These are phyloP conservation scores for Trichoderma pleuroti DNA, from an alignment of 2,329 filamentous ascomycete genomes.

Conservation along the genomic window DNA sequence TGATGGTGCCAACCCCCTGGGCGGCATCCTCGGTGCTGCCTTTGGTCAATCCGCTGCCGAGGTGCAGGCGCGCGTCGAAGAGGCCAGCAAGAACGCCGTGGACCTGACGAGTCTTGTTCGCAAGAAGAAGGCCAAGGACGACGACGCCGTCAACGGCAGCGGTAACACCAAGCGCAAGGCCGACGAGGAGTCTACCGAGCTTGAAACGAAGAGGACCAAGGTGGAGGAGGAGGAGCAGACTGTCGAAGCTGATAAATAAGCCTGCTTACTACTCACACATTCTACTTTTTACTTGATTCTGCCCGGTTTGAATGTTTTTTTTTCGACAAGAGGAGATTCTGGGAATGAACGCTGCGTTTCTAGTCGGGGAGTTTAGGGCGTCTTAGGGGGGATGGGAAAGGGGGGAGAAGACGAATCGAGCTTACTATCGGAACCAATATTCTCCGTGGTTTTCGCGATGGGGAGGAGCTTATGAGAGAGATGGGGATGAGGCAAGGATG, in stretches of 20 bases:
- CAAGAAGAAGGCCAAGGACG: constrained; percentile 58
- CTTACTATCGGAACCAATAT: neutral
- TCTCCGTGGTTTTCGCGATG: neutral
- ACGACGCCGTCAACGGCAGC: constrained; percentile 14
- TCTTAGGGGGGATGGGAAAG: neutral
- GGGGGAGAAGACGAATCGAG: neutral
- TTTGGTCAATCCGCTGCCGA: constrained; percentile 60
- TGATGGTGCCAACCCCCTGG: constrained; percentile 41
- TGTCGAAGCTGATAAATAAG: constrained; percentile 4
- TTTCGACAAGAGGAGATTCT: neutral
- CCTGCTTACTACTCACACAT: neutral
- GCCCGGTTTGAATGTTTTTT: neutral
- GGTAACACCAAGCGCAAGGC: constrained; percentile 41
- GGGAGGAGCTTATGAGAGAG: neutral
- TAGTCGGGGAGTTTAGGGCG: neutral
- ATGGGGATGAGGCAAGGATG: neutral
- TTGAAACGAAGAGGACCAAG: constrained; percentile 36
- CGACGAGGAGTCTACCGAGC: constrained; percentile 28
- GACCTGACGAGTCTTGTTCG: constrained; percentile 72
- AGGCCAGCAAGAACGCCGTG: constrained; percentile 69
- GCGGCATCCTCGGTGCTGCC: constrained; percentile 61
- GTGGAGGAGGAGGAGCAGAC: constrained; percentile 29
- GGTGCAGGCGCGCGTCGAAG: constrained; percentile 62
- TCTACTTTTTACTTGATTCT: neutral
- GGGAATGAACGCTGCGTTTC: neutral